Percentiles rank a stretch among this genome's conserved stretches.
Conservation (phyloP, 192 early-diverging fungal species). For the Entomortierella chlamydospora region DNA sequence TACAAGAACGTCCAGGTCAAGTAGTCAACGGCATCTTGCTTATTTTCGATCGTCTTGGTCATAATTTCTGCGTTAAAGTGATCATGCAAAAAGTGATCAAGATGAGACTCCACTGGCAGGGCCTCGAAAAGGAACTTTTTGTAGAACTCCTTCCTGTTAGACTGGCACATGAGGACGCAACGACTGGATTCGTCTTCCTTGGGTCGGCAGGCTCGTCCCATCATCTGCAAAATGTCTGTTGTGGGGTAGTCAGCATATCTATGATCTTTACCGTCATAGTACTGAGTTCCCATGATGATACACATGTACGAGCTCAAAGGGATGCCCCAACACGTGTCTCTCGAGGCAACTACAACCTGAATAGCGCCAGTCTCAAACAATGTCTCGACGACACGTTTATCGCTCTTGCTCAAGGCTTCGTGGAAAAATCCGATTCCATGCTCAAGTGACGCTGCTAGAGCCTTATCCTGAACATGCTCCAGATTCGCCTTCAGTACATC, state of each 20-base stretch:
- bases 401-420: slow-evolving; percentile 84
- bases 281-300: slow-evolving; percentile 97
- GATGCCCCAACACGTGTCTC: slow-evolving; percentile 94
- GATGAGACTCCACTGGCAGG: slow-evolving; percentile 93
- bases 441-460: slow-evolving; percentile 74
- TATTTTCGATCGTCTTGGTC: slow-evolving; percentile 94
- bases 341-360: slow-evolving; percentile 90
- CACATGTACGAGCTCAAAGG: slow-evolving; percentile 86
- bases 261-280: slow-evolving; percentile 93
- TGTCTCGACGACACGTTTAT: slow-evolving; percentile 77
- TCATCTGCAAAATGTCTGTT: slow-evolving; percentile 98
- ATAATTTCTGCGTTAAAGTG: slow-evolving; percentile 98
- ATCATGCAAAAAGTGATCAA: slow-evolving; percentile 95
- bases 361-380: slow-evolving; percentile 84
- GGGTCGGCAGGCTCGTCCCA: slow-evolving; percentile 89
- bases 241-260: slow-evolving; percentile 96
- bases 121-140: slow-evolving; percentile 98
- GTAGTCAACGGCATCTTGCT: slow-evolving; percentile 99
- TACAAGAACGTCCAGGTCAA: slow-evolving; percentile 99
- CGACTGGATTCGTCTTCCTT: slow-evolving; percentile 71
- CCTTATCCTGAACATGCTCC: slow-evolving; percentile 77
- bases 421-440: slow-evolving; percentile 93
- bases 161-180: slow-evolving; percentile 95
- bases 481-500: slow-evolving; percentile 72
- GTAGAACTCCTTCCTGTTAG: slow-evolving; percentile 96